Conservation (phyloP, 208 protist species). For the Willaertia magna region DNA sequence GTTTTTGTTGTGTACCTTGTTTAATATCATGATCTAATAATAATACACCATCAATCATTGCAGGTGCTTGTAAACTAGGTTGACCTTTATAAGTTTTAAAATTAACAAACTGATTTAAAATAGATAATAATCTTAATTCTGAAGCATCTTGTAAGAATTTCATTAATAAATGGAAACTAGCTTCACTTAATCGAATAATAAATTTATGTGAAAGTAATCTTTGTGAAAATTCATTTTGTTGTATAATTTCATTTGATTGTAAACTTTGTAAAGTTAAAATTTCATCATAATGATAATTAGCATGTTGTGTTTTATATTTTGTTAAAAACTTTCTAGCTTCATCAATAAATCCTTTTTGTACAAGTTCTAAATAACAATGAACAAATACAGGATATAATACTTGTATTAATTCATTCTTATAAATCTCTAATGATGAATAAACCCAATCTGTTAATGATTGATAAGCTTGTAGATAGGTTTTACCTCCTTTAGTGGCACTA, state of each 20-base stretch:
- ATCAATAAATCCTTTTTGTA: neutral
- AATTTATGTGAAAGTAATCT: neutral
- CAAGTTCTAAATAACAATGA: conserved; percentile 12
- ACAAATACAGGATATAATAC: conserved; percentile 15
- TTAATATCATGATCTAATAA: neutral
- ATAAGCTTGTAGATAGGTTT: neutral
- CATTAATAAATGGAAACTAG: neutral
- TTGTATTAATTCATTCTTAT: conserved; percentile 11
- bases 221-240: neutral
- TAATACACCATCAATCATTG: neutral
- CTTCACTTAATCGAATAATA: neutral
- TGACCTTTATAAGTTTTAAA: conserved; percentile 1
- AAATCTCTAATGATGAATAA: neutral
- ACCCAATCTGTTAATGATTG: neutral
- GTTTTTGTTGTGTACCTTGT: neutral
- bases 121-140: neutral
- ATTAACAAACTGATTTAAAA: neutral
- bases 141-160: conserved; percentile 1
- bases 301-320: conserved; percentile 7
- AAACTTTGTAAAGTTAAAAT: neutral
- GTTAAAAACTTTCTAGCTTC: conserved; percentile 4
- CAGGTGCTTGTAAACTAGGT: neutral
- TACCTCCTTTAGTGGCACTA: neutral
- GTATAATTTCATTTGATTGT: neutral
- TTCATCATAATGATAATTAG: neutral